Conservation (phyloP, 2,329 filamentous ascomycete genomes). For the Colletotrichum brevisporum region DNA sequence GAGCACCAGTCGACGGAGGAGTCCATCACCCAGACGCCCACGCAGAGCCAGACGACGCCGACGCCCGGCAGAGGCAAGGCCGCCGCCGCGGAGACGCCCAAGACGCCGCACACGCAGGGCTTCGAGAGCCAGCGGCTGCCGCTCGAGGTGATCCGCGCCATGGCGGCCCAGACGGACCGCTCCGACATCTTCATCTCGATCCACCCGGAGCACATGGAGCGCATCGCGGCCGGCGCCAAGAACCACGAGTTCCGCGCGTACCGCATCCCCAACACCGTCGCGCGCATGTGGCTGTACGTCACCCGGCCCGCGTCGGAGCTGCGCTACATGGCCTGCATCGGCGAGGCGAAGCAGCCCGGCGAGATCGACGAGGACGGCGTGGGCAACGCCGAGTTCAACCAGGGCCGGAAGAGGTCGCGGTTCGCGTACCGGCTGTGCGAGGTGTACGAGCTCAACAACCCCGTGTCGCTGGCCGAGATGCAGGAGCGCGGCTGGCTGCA, state of each 20-base stretch:
- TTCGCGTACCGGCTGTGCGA: slow-evolving; percentile 69
- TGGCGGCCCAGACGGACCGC: slow-evolving; percentile 63
- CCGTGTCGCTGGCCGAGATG: slow-evolving; percentile 66
- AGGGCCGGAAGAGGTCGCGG: slow-evolving; percentile 49
- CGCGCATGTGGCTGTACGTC: slow-evolving; percentile 75
- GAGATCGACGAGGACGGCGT: slow-evolving; percentile 62
- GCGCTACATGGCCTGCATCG: slow-evolving; percentile 71
- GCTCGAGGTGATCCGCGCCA: slow-evolving; percentile 60
- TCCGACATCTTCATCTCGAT: slow-evolving; percentile 70
- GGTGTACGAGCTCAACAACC: slow-evolving; percentile 75
- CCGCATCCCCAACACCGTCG: slow-evolving; percentile 67
- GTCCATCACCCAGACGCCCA: slow-evolving; percentile 32
- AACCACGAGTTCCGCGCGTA: slow-evolving; percentile 70
- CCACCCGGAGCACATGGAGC: slow-evolving; percentile 59
- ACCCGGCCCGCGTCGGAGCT: slow-evolving; percentile 62
- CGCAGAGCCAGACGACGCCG: slow-evolving; percentile 24
- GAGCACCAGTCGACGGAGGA: slow-evolving; percentile 19
- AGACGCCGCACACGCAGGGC: slow-evolving; percentile 51
- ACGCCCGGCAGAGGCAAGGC: background rate
- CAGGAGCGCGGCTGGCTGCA: slow-evolving; percentile 68
- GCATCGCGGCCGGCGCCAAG: slow-evolving; percentile 64
- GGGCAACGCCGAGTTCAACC: slow-evolving; percentile 68
- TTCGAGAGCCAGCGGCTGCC: slow-evolving; percentile 67
- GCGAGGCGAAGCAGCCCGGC: slow-evolving; percentile 60
- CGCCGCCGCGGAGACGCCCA: slow-evolving; percentile 38